These are phyloP conservation scores for Collybiopsis confluens DNA, from an alignment of 768 basidiomycete species.

Conservation along the genomic window DNA sequence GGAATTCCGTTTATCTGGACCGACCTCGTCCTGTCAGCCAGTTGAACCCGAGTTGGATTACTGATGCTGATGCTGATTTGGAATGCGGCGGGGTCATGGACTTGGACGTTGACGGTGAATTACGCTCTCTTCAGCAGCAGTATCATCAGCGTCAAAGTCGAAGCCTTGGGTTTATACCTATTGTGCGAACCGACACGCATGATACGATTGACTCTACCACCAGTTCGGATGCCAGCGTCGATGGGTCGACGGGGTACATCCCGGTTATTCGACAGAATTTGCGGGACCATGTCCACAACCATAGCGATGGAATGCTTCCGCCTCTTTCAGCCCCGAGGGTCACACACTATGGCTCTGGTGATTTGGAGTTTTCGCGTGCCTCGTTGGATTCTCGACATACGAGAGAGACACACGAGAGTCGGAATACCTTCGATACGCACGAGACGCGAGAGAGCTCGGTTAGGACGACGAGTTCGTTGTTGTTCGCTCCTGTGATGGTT, in stretches of 20 bases:
- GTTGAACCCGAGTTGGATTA: too few relatives aligned
- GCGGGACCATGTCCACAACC: too few relatives aligned
- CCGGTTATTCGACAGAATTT: background rate
- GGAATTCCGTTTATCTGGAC: too few relatives aligned
- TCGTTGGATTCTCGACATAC: background rate
- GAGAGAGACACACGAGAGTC: background rate
- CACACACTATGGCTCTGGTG: too few relatives aligned
- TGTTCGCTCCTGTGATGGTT: background rate
- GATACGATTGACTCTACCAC: background rate
- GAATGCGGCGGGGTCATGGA: too few relatives aligned
- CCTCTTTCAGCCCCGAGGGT: background rate
- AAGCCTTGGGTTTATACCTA: background rate
- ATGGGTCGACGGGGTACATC: background rate
- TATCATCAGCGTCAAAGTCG: too few relatives aligned
- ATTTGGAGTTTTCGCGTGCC: background rate
- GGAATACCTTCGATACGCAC: background rate
- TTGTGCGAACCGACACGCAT: background rate
- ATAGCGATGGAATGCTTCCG: too few relatives aligned
- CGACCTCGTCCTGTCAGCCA: too few relatives aligned
- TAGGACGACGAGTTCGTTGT: background rate
- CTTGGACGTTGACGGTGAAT: background rate
- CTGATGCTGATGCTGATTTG: too few relatives aligned
- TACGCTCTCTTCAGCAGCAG: too few relatives aligned
- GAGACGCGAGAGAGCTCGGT: background rate
- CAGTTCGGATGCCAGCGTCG: background rate